phyloP scores from a whole-genome alignment of 2,329 filamentous ascomycete species.

The Dactylellina leptospora region DNA sequence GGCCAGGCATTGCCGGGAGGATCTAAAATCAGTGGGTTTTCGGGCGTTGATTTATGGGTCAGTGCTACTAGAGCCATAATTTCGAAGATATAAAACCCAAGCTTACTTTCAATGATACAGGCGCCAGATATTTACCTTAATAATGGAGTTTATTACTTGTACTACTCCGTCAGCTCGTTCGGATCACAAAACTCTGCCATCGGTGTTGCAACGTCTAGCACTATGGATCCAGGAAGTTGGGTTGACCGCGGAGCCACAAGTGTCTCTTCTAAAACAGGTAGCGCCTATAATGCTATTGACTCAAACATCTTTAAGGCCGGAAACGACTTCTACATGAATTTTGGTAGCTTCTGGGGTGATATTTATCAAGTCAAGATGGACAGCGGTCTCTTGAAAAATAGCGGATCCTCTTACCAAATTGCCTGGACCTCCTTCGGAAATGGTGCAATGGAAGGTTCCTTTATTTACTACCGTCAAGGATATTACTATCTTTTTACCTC shows the following conservation, averaged over 20 bases:
- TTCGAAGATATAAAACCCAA: no score
- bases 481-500: constrained; percentile 74
- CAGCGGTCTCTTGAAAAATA: constrained; percentile 58
- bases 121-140: constrained; percentile 71
- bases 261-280: constrained; percentile 62
- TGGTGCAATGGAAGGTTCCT: constrained; percentile 68
- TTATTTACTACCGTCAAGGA: constrained; percentile 66
- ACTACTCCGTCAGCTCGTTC: constrained; percentile 72
- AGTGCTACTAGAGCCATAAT: constrained; percentile 26
- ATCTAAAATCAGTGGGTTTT: constrained; percentile 60
- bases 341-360: constrained; percentile 75
- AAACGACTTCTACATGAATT: constrained; percentile 66
- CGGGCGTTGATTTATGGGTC: constrained; percentile 62
- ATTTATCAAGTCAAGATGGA: constrained; percentile 69
- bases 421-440: constrained; percentile 65
- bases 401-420: constrained; percentile 63
- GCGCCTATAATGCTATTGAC: constrained; percentile 71
- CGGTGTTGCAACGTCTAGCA: constrained; percentile 64
- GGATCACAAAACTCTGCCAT: constrained; percentile 71
- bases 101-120: constrained; percentile 61
- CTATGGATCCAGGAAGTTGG: constrained; percentile 68
- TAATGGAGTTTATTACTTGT: constrained; percentile 70
- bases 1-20: constrained; percentile 61
- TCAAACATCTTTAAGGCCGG: constrained; percentile 64
- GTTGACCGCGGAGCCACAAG: constrained; percentile 69